Conservation (phyloP, 1,284 basidiomycete genomes). For the Apiotrichum porosum region DNA sequence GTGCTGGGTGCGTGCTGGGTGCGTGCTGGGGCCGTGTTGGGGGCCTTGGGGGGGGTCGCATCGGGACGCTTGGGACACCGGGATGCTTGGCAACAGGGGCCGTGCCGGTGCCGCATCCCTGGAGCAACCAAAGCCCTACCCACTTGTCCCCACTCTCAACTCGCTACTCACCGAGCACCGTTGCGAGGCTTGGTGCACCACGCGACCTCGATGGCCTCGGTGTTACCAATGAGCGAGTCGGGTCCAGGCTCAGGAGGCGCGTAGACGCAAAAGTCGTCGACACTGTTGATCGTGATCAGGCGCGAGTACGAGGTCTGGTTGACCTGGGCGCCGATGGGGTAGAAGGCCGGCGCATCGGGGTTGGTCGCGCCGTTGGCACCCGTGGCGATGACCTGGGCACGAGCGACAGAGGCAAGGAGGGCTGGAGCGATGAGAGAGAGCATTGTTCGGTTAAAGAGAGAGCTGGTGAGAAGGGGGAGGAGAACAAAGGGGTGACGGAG, state of each 20-base stretch:
- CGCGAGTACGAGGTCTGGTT: slow-evolving; percentile 42
- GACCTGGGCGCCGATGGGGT: slow-evolving; percentile 29
- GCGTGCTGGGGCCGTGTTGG: too few relatives aligned
- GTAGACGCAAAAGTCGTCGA: slow-evolving; percentile 45
- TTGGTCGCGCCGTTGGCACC: slow-evolving; percentile 44
- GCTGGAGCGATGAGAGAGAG: slow-evolving; percentile 7
- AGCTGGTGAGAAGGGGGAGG: not conserved
- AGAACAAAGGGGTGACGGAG: not conserved
- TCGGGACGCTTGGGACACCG: too few relatives aligned
- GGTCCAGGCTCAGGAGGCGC: slow-evolving; percentile 33
- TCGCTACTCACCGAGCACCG: slow-evolving; percentile 22
- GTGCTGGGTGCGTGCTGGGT: not conserved
- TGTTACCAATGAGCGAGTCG: slow-evolving; percentile 35
- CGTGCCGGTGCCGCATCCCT: too few relatives aligned
- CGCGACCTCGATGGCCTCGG: slow-evolving; percentile 38
- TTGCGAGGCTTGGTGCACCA: slow-evolving; percentile 40
- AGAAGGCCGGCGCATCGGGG: slow-evolving; percentile 32
- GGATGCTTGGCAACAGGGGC: too few relatives aligned
- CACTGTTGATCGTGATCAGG: slow-evolving; percentile 38
- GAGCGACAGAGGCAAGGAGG: slow-evolving; percentile 7
- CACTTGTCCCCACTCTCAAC: not conserved
- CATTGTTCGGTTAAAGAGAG: slow-evolving; percentile 2
- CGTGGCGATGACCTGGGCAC: slow-evolving; percentile 28
- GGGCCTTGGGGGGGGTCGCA: not conserved
- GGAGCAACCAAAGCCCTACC: too few relatives aligned